Evolutionary conservation across 2,329 filamentous ascomycete genomes (phyloP), one percentile per base, ranked within the genome.

Genomic region (Botryotinia calthae): DNA sequence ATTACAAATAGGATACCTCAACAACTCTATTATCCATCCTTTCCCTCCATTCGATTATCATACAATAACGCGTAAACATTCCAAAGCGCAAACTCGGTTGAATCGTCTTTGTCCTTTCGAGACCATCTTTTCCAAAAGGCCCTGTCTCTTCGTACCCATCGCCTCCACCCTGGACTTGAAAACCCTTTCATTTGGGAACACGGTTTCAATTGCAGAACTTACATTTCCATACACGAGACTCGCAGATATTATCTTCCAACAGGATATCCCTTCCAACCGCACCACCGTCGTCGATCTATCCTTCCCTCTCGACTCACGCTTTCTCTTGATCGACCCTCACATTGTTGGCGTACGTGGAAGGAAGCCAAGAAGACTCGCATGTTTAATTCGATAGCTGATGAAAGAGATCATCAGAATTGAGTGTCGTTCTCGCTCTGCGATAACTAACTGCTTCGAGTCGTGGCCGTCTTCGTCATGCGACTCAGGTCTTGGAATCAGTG

Each of bases 391-490:
- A 74, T 76, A 76, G 76, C 78, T 78, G 76, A 80, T 80, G 79
- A 80, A 71, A 74, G 74, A 72, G 70, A 72, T 73, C 72, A 64
- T 73, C 73, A 70, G 72, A 46, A 58, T 72, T 67, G 73, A 74
- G 72, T 70, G 74, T 75, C 74, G 66, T 73, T 37, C 63, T 77
- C 76, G 76, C 75, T 74, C 75, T 78, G 78, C 78, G 78, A 79
- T 76, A 76, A 72, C 72, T 67, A 64, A 75, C 76, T 76, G 74
- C 64, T 77, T 79, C 77, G 78, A 79, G 79, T 80, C 77, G 78
- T 77, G 74, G 77, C 77, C 76, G 76, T 79, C 80, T 81, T 81
- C 80, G 80, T 80, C 80, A 81, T 81, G 80, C 80, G 80, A 81
- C 79, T 81, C 80, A 78, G 79, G 78, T 76, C 75, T 72, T 78